Conservation (phyloP, 2,329 filamentous ascomycete species). For the Corniculantispora saksenae region DNA sequence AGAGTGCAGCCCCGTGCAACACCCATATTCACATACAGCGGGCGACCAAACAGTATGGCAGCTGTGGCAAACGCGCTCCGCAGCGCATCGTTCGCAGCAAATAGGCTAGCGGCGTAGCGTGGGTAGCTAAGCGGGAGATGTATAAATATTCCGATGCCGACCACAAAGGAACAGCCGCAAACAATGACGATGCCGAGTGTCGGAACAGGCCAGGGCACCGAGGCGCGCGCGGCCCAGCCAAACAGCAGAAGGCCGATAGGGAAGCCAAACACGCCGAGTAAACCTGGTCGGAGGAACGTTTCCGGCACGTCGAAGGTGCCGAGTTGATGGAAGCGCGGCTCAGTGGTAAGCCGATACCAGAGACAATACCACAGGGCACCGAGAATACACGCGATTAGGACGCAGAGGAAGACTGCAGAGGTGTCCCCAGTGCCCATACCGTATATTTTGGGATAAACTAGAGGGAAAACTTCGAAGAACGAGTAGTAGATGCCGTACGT, state of each 20-base stretch:
- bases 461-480: slow-evolving; percentile 60
- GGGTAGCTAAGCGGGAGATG: slow-evolving; percentile 26
- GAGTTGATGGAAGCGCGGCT: too few species aligned
- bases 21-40: slow-evolving; percentile 25
- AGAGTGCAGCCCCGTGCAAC: slow-evolving; percentile 23
- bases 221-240: slow-evolving; percentile 65
- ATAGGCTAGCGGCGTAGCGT: slow-evolving; percentile 22
- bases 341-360: slow-evolving; percentile 20
- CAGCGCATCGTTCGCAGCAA: slow-evolving; percentile 25
- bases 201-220: slow-evolving; percentile 60
- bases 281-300: slow-evolving; percentile 22
- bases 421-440: slow-evolving; percentile 57
- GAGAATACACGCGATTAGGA: slow-evolving; percentile 50
- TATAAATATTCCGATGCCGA: slow-evolving; percentile 24
- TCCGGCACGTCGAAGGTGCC: slow-evolving; percentile 14
- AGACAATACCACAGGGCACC: slow-evolving; percentile 44
- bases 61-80: slow-evolving; percentile 20
- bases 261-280: slow-evolving; percentile 59
- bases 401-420: slow-evolving; percentile 56
- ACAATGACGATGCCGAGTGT: slow-evolving; percentile 58
- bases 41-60: slow-evolving; percentile 21
- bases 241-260: slow-evolving; percentile 70
- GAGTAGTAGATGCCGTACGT: slow-evolving; percentile 46
- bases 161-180: slow-evolving; percentile 49
- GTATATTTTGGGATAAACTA: slow-evolving; percentile 46